Evolutionary conservation across 2,329 filamentous ascomycete genomes (phyloP).

Genomic region (Monilinia fructicola): DNA sequence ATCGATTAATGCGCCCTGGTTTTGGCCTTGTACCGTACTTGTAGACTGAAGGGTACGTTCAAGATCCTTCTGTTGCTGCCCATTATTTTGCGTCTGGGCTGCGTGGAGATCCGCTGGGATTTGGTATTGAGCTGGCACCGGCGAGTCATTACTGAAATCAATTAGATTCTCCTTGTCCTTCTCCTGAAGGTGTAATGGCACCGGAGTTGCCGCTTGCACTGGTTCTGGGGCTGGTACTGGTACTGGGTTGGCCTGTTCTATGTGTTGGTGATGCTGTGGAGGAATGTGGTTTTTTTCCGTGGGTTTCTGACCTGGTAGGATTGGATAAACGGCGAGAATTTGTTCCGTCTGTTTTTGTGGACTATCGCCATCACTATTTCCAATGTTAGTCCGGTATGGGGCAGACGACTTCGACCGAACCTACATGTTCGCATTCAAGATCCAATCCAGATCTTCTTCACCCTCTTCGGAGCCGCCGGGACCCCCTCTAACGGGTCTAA

Average conservation of each 20-base stretch:
- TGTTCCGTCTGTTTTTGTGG: conserved; percentile 74
- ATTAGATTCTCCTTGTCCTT: conserved; percentile 50
- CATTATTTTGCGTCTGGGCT: conserved; percentile 34
- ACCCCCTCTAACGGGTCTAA: conserved; percentile 71
- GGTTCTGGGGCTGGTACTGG: conserved; percentile 23
- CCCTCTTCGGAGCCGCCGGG: conserved; percentile 72
- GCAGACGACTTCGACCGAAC: conserved; percentile 36
- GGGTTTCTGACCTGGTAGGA: conserved; percentile 72
- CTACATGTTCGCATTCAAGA: conserved; percentile 84
- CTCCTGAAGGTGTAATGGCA: conserved; percentile 18
- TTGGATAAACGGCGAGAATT: conserved; percentile 81
- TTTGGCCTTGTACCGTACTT: conserved; percentile 25
- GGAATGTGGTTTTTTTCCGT: conserved; percentile 57
- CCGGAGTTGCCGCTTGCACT: conserved; percentile 15
- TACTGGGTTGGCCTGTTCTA: conserved; percentile 25
- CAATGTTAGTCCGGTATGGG: conserved; percentile 25
- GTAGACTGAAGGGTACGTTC: conserved; percentile 36
- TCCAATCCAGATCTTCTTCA: conserved; percentile 91
- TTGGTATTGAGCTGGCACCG: conserved; percentile 12
- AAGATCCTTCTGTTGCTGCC: conserved; percentile 37
- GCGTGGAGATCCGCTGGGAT: conserved; percentile 33
- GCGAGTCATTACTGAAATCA: conserved; percentile 51
- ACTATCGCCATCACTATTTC: conserved; percentile 58
- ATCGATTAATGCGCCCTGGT: conserved; percentile 45
- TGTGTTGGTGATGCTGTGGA: conserved; percentile 41